These are phyloP conservation scores for Colletotrichum camelliae DNA, from an alignment of 2,329 filamentous ascomycete species.

Conservation along the genomic window DNA sequence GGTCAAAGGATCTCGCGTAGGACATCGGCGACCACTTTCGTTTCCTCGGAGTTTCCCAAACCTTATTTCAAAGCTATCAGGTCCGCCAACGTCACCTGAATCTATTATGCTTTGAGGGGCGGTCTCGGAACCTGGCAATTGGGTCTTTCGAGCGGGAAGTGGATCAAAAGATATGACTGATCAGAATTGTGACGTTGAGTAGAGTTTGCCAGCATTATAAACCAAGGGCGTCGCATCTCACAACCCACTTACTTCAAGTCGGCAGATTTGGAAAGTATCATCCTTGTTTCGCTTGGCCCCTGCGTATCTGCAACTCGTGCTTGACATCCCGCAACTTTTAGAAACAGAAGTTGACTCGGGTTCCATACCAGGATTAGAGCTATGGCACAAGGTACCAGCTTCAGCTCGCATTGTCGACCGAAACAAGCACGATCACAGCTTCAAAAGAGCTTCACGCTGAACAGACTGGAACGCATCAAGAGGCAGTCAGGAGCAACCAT, in stretches of 20 bases:
- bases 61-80: background rate
- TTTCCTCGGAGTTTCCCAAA: background rate
- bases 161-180: background rate
- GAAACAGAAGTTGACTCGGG: background rate
- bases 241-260: background rate
- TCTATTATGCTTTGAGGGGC: background rate
- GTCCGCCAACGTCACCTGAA: background rate
- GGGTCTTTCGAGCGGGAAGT: background rate
- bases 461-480: background rate
- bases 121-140: background rate
- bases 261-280: background rate
- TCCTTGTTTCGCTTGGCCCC: background rate
- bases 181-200: background rate
- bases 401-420: background rate
- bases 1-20: background rate
- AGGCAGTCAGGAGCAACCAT: background rate
- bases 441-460: background rate
- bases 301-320: background rate
- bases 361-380: background rate
- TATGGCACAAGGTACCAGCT: background rate
- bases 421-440: background rate
- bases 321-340: background rate
- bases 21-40: background rate
- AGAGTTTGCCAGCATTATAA: background rate
- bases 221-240: background rate